Percentiles rank a stretch among this genome's conserved stretches.
These are phyloP conservation scores for Ascochyta rabiei DNA, from an alignment of 2,329 filamentous ascomycete species.

Conservation along the genomic window DNA sequence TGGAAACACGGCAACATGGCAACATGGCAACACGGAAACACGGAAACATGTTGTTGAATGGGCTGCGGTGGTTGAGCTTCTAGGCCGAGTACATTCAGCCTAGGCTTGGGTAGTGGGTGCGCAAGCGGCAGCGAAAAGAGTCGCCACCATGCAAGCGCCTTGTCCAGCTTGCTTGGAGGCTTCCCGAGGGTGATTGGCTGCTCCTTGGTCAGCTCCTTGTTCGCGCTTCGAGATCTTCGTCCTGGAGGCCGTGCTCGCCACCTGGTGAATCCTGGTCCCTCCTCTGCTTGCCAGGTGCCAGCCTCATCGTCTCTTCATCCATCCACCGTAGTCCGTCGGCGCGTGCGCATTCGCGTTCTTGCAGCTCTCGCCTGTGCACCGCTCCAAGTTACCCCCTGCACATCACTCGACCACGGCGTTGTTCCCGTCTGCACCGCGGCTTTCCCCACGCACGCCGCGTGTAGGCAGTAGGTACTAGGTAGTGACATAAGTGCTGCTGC, in stretches of 20 bases:
- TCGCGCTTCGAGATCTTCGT: slow-evolving; percentile 28
- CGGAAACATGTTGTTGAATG: slow-evolving; percentile 25
- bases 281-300: not conserved
- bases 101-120: slow-evolving; percentile 24
- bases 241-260: slow-evolving; percentile 19
- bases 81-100: slow-evolving; percentile 34
- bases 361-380: not conserved
- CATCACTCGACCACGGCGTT: not conserved
- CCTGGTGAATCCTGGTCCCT: slow-evolving; percentile 10
- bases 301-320: not conserved
- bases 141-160: slow-evolving; percentile 31
- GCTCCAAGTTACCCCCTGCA: not conserved
- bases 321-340: not conserved
- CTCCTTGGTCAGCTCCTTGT: slow-evolving; percentile 15
- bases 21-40: slow-evolving; percentile 9
- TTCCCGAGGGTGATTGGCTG: slow-evolving; percentile 21
- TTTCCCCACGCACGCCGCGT: slow-evolving; percentile 2
- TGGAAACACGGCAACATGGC: not conserved
- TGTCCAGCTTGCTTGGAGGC: slow-evolving; percentile 7
- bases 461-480: not conserved
- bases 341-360: not conserved
- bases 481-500: slow-evolving; percentile 8
- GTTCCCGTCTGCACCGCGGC: not conserved
- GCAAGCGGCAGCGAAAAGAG: slow-evolving; percentile 27
- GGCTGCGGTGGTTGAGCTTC: slow-evolving; percentile 14